These are phyloP conservation scores for Chlorella sp. DNA, from an alignment of 139 green algal genomes.

Conservation along the genomic window DNA sequence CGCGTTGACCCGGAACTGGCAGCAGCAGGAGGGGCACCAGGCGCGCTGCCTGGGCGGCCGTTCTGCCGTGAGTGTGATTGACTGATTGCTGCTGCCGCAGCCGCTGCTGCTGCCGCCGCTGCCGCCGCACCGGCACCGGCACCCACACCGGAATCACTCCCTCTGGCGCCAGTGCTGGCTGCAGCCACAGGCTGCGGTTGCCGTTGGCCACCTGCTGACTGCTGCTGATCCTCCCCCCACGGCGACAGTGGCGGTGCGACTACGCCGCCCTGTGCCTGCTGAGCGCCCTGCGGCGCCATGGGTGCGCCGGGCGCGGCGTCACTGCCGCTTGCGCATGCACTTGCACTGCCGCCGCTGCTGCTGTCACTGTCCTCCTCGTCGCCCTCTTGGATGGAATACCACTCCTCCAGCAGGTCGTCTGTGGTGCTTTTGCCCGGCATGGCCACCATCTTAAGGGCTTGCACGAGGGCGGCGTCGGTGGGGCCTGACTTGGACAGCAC, in stretches of 20 bases:
- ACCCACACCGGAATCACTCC: too few species aligned
- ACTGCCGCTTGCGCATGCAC: not conserved
- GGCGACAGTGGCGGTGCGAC: not conserved
- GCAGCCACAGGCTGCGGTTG: too few species aligned
- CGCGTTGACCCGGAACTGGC: not conserved
- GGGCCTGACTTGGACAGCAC: not conserved
- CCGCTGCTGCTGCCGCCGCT: slow-evolving; percentile 1
- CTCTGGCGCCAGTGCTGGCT: too few species aligned
- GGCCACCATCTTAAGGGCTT: not conserved
- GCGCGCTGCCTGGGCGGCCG: too few species aligned
- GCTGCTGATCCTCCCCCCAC: not conserved
- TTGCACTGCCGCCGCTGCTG: not conserved
- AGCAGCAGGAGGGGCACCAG: too few species aligned
- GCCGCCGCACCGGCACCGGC: not conserved
- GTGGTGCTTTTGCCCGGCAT: not conserved
- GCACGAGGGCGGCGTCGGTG: not conserved
- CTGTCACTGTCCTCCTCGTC: not conserved
- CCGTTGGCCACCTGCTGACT: too few species aligned
- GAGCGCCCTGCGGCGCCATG: not conserved
- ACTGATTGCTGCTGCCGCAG: not conserved
- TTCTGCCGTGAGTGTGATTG: not conserved
- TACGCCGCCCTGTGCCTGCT: not conserved
- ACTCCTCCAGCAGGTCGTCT: not conserved
- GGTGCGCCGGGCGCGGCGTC: too few species aligned
- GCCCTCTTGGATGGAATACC: slow-evolving; percentile 1